Evolutionary conservation across 306 rosid genomes (phyloP).

Genomic region (Corylus americana): DNA sequence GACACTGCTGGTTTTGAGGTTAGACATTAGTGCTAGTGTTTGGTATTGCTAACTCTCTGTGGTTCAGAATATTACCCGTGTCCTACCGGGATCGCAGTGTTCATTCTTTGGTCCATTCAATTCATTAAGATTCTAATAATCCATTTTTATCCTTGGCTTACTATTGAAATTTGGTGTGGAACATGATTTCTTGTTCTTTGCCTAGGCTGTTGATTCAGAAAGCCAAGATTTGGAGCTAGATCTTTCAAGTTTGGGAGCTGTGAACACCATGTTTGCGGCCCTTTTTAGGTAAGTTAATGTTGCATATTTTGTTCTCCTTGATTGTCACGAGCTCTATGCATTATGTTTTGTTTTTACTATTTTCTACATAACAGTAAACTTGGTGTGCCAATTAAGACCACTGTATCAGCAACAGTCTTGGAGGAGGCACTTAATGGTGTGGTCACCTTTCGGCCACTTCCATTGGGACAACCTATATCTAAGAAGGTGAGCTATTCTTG

Average conservation of each 20-base stretch:
- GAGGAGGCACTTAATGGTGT: slow-evolving; percentile 92
- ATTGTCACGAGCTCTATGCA: slow-evolving; percentile 8
- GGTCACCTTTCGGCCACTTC: slow-evolving; percentile 69
- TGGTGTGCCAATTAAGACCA: slow-evolving; percentile 97
- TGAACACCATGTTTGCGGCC: slow-evolving; percentile 99
- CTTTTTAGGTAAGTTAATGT: slow-evolving; percentile 69
- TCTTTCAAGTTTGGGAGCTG: slow-evolving; percentile 96
- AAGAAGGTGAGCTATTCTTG: slow-evolving; percentile 56
- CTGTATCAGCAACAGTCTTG: slow-evolving; percentile 87
- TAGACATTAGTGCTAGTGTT: slow-evolving; percentile 28
- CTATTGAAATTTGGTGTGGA: slow-evolving; percentile 11
- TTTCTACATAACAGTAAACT: slow-evolving; percentile 68
- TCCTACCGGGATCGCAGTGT: slow-evolving; percentile 13
- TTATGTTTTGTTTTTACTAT: slow-evolving; percentile 16
- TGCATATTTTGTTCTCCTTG: background rate
- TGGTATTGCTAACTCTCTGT: slow-evolving; percentile 18
- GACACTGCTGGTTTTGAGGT: slow-evolving; percentile 99
- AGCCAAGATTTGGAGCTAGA: slow-evolving; percentile 96
- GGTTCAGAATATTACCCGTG: slow-evolving; percentile 23
- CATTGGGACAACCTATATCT: slow-evolving; percentile 59
- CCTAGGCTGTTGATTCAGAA: slow-evolving; percentile 89
- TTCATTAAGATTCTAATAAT: slow-evolving; percentile 11
- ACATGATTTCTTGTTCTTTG: slow-evolving; percentile 31
- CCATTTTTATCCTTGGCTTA: slow-evolving; percentile 1
- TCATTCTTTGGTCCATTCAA: slow-evolving; percentile 13